Percentiles rank a stretch among this genome's conserved stretches.
Conservation (phyloP, 192 early-diverging fungal species). For the Coemansia erecta region DNA sequence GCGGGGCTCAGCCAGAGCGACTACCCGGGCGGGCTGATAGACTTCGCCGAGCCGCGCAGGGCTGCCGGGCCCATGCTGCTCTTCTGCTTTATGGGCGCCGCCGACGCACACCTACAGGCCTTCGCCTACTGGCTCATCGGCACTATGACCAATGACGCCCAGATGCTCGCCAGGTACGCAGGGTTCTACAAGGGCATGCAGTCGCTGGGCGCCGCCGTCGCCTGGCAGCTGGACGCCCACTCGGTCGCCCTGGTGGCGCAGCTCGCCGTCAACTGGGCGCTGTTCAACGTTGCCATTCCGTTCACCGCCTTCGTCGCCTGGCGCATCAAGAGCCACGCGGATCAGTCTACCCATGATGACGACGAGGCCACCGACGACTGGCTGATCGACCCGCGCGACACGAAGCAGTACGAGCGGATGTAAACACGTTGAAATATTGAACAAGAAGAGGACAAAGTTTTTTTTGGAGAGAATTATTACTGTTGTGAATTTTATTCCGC, state of each 20-base stretch:
- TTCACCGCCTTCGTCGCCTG: constrained; percentile 39
- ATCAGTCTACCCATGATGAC: not conserved
- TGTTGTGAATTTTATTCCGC: too few relatives aligned
- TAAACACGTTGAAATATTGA: too few relatives aligned
- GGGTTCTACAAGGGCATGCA: constrained; percentile 82
- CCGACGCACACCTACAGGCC: constrained; percentile 70
- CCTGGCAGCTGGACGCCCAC: constrained; percentile 59
- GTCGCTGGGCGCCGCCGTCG: too few relatives aligned
- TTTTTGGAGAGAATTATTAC: too few relatives aligned
- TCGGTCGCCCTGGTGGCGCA: constrained; percentile 30
- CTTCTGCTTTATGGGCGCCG: constrained; percentile 70
- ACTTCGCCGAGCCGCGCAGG: constrained; percentile 43
- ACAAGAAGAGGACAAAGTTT: too few relatives aligned
- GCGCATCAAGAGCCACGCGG: constrained; percentile 23
- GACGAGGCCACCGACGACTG: constrained; percentile 13
- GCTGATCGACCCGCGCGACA: not conserved
- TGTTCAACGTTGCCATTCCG: constrained; percentile 49
- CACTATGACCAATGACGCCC: constrained; percentile 69
- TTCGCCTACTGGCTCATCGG: constrained; percentile 75
- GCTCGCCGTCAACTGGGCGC: constrained; percentile 42
- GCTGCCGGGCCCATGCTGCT: constrained; percentile 61
- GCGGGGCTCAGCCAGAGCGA: constrained; percentile 3
- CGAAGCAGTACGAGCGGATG: not conserved
- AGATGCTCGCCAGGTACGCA: constrained; percentile 58
- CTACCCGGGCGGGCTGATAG: constrained; percentile 44